Base-by-base conservation (phyloP, 169 alveolate genomes). In the Plasmodium ovale region DNA sequence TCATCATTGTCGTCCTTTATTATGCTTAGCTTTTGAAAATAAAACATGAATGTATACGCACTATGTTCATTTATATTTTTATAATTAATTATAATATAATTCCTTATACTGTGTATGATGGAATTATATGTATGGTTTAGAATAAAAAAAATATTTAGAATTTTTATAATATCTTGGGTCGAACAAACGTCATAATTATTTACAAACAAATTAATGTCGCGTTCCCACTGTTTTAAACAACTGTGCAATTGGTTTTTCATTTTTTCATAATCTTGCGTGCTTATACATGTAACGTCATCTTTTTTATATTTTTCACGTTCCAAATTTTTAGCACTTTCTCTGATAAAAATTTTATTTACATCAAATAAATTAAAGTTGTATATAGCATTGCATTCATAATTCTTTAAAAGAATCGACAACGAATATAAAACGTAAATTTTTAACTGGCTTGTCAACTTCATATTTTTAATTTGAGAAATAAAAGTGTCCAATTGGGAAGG, bases 1-100 rank as follows among this genome's bases (percentile, higher is more conserved):
- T 82, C 90, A 19, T 82, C 90, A n/a, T n/a, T n/a, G n/a, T 67
- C 90, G 21, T 82, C 84, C 19, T 64, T 82, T 54, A 82, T 35
- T 31, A 39, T 49, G 56, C 53, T 67, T 23, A 82, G 53, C 16
- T 82, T 65, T 51, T 87, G 92, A 71, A 72, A 87, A 69, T 87
- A 73, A 37, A 47, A 72, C 60, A 87, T 29, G 16, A 87, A 16
- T 23, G 87, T 69, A 47, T 72, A 69, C 9, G 92, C 77, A 51
- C 37, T 69, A 44, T 69, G 87, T 33, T 87, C 92, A 56, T 87
- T 87, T 72, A 87, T 72, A 54, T 49, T 87, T 60, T 58, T 73
- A 31, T 73, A 87, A 72, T 72, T 87, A 53, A 87, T 33, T 64
- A 72, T 87, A 1, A 72, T 47, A 33, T 72, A 72, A 62, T 51